These are phyloP conservation scores for Cryptococcus floricola DNA, from an alignment of 1,284 basidiomycete genomes.

Conservation along the genomic window DNA sequence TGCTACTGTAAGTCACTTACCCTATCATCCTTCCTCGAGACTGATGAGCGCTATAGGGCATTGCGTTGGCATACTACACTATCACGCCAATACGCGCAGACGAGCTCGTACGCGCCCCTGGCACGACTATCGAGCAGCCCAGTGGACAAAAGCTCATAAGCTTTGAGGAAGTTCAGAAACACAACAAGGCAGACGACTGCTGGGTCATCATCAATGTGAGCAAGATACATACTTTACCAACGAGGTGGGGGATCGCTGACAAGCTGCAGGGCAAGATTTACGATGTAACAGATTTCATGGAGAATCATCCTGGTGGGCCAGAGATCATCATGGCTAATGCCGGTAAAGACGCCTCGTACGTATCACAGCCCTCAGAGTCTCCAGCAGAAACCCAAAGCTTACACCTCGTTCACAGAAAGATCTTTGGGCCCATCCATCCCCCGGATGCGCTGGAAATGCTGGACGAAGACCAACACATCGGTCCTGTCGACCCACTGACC, in stretches of 20 bases:
- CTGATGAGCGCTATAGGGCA: neutral
- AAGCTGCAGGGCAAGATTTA: slow-evolving; percentile 42
- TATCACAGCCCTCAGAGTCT: slow-evolving; percentile 1
- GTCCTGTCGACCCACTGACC: slow-evolving; percentile 60
- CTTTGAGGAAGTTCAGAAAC: slow-evolving; percentile 56
- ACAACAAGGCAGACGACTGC: slow-evolving; percentile 57
- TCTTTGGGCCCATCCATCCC: slow-evolving; percentile 53
- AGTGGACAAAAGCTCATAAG: slow-evolving; percentile 47
- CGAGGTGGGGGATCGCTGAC: slow-evolving; percentile 1
- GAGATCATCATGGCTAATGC: slow-evolving; percentile 55
- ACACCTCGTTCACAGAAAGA: slow-evolving; percentile 25
- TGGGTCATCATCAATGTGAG: slow-evolving; percentile 75
- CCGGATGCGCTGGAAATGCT: slow-evolving; percentile 49
- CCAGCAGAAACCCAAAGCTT: neutral
- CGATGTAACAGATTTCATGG: slow-evolving; percentile 73
- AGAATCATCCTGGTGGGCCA: slow-evolving; percentile 56
- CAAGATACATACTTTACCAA: neutral
- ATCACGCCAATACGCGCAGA: slow-evolving; percentile 9
- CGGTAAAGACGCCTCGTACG: slow-evolving; percentile 58
- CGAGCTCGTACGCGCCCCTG: slow-evolving; percentile 1
- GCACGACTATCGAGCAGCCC: slow-evolving; percentile 22
- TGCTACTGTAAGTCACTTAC: neutral
- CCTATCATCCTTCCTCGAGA: neutral
- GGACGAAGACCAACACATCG: slow-evolving; percentile 62
- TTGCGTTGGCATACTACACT: slow-evolving; percentile 7